Evolutionary conservation across 805 yeast species (phyloP).

Genomic region (Dipodascus albidus): DNA sequence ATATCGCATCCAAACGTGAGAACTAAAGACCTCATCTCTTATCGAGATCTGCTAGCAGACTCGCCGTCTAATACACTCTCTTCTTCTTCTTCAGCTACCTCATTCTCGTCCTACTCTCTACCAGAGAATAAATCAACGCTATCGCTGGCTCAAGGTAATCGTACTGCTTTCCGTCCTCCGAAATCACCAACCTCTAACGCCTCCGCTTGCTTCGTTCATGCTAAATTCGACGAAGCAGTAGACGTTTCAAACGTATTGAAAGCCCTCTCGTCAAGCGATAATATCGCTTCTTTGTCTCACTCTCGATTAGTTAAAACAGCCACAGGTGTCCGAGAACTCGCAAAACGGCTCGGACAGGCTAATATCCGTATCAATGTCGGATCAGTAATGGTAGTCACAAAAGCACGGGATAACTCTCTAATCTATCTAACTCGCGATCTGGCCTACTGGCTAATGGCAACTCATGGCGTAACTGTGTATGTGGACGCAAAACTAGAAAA

Average conservation of each 20-base stretch:
- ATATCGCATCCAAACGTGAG: neutral
- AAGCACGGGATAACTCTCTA: constrained; percentile 73
- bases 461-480: constrained; percentile 38
- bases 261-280: constrained; percentile 30
- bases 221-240: constrained; percentile 7
- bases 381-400: constrained; percentile 78
- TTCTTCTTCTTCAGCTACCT: neutral
- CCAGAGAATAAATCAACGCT: neutral
- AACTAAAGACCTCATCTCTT: neutral
- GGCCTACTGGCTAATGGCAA: constrained; percentile 58
- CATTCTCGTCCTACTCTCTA: neutral
- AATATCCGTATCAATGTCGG: constrained; percentile 49
- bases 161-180: neutral
- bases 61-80: neutral
- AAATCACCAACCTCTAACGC: constrained; percentile 1
- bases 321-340: constrained; percentile 21
- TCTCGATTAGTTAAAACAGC: constrained; percentile 17
- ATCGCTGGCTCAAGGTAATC: neutral
- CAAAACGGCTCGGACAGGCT: constrained; percentile 20
- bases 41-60: neutral
- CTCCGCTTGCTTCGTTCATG: constrained; percentile 9
- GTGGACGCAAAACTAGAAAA: constrained; percentile 58
- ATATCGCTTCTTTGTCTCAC: constrained; percentile 19
- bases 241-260: constrained; percentile 16
- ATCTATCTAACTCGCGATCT: constrained; percentile 67